phyloP scores from a whole-genome alignment of 345 rosid species.

The Luvunga scandens region DNA sequence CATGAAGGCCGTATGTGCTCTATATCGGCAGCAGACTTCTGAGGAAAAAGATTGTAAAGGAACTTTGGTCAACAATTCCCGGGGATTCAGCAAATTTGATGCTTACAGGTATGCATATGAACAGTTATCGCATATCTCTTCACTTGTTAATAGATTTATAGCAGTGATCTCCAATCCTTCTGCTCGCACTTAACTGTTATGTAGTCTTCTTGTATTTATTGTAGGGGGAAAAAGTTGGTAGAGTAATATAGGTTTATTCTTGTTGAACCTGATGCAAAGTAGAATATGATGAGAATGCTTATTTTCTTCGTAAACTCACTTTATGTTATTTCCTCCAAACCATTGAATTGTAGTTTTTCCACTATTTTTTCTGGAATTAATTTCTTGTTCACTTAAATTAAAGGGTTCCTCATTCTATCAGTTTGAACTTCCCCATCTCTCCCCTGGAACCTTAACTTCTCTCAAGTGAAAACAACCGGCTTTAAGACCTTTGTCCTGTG shows the following conservation, averaged over 20 bases:
- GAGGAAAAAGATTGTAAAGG: slow-evolving; percentile 48
- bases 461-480: not conserved
- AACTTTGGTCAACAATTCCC: slow-evolving; percentile 37
- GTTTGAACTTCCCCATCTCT: not conserved
- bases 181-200: not conserved
- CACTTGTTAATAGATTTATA: not conserved
- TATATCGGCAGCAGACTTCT: slow-evolving; percentile 59
- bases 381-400: not conserved
- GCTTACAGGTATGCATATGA: slow-evolving; percentile 47
- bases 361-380: not conserved
- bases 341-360: not conserved
- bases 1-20: slow-evolving; percentile 82
- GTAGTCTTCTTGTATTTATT: not conserved
- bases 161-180: too few relatives aligned
- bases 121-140: not conserved
- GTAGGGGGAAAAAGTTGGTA: too few relatives aligned
- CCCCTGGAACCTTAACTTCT: not conserved
- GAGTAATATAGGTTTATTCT: not conserved
- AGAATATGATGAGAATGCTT: not conserved
- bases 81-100: slow-evolving; percentile 71
- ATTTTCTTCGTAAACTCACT: not conserved
- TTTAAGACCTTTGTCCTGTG: not conserved
- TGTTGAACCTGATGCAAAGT: not conserved
- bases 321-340: not conserved
- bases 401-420: not conserved